Percentiles rank a stretch among this genome's conserved stretches.
Conservation (phyloP, 148 eudicot genomes). For the Chenopodium formosanum region DNA sequence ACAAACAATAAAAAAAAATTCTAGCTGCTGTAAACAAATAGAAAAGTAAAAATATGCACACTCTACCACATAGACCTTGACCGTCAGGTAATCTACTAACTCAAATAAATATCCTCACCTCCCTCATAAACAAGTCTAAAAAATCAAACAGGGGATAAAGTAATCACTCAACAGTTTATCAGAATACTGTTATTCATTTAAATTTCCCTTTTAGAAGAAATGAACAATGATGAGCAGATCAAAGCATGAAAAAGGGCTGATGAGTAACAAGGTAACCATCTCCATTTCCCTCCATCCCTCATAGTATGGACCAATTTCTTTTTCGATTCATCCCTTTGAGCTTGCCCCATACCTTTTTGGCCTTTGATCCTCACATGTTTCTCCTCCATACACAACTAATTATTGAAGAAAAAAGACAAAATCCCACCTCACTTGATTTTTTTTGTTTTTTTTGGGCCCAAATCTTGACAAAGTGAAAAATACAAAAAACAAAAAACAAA, state of each 20-base stretch:
- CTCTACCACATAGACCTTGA: background rate
- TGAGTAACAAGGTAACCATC: background rate
- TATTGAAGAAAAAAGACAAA: too few species aligned
- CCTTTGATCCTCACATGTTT: too few species aligned
- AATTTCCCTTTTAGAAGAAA: background rate
- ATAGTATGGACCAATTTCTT: too few species aligned
- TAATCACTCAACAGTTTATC: background rate
- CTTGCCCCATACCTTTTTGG: too few species aligned
- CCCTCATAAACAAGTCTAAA: background rate
- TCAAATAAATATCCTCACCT: background rate
- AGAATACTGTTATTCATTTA: background rate
- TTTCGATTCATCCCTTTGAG: too few species aligned
- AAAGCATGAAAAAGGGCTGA: background rate
- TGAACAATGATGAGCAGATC: background rate
- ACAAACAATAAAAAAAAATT: background rate
- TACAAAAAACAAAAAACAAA: too few species aligned
- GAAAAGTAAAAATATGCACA: background rate
- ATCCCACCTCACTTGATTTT: too few species aligned
- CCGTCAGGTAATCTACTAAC: background rate
- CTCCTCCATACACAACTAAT: too few species aligned
- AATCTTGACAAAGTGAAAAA: too few species aligned
- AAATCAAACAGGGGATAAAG: background rate
- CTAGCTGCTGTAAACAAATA: background rate
- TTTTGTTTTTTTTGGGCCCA: too few species aligned
- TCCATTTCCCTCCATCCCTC: too few species aligned